Base-by-base conservation (phyloP, 176 grass and related monocot genomes). In the Alloteropsis semialata region DNA sequence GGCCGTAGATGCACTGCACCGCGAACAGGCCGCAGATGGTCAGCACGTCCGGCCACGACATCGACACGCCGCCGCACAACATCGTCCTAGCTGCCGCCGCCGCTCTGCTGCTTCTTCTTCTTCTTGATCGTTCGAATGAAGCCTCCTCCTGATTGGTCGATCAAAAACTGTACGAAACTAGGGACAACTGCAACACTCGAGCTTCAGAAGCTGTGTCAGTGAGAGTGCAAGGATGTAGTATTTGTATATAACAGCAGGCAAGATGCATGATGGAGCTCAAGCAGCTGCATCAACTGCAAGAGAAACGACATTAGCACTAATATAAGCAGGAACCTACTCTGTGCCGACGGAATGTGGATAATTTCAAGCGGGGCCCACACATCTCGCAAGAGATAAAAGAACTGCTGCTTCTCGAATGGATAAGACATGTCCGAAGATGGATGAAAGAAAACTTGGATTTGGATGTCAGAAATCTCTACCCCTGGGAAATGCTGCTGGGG, bases 1-100 rank as follows among this genome's bases (percentile, higher is more conserved):
- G 64, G 7, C 65, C 91, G 62, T 21, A 90, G 48, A 84, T 34
- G 65, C 82, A 76, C 75, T 92, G 91, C 57, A 89, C 87, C 4
- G 62, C 84, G 21, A 93, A 19, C 37, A 89, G 78, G 28, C 87
- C 87, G 22, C 50, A 46, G 84, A 93, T 74, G 77, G 80, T 81
- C 12, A 82, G 10, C 56, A 72, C 18, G 37, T 93, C 77, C 56
- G 79, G 44, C 46, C 61, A 50, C 19, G 61, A 74, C 28, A 71
- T 71, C 42, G 68, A 45, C 67, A 44, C 55, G 55, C 65, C 61
- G 17, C 81, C 21, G 50, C 72, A 57, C 28, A 11, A 15, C 84
- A 55, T 68, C 19, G 0, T 38, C 8, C n/a, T 27, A 12, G 55
- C 55, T 25, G 21, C 53, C 24, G 22, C 54, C 12, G 8, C 54